Conservation (phyloP, 208 protist genomes). For the Phytomonas sp. region DNA sequence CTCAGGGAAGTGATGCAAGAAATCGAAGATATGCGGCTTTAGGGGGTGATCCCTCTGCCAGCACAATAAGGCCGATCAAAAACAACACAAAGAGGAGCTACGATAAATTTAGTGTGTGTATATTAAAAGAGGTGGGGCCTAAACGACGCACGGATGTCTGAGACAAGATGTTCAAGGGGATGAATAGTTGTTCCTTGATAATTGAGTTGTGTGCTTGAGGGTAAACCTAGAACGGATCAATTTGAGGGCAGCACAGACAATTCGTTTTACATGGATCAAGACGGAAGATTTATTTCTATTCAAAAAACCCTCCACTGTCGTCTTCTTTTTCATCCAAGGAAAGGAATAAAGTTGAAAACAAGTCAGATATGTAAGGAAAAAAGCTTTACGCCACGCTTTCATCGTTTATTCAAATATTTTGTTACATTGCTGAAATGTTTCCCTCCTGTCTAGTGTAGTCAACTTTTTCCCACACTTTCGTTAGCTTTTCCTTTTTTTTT, state of each 20-base stretch:
- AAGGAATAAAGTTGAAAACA: neutral
- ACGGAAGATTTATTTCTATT: neutral
- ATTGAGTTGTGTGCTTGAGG: neutral
- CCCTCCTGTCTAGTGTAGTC: neutral
- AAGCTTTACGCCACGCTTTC: neutral
- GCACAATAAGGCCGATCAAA: neutral
- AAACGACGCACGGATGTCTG: neutral
- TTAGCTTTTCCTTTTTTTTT: constrained; percentile 3
- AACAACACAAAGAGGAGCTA: neutral
- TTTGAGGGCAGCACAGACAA: neutral
- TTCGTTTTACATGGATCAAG: constrained; percentile 2
- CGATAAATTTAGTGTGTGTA: neutral
- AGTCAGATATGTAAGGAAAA: constrained; percentile 3
- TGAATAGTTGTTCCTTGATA: neutral
- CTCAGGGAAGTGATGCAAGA: constrained; percentile 56
- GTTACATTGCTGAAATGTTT: neutral
- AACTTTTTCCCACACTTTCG: neutral
- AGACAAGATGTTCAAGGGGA: neutral
- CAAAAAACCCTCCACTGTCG: neutral
- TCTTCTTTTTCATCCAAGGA: neutral
- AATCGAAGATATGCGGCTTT: neutral
- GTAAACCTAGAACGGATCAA: neutral
- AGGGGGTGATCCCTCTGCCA: neutral
- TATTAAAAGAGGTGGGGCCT: neutral
- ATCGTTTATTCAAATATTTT: constrained; percentile 7